phyloP scores from a whole-genome alignment of 2,329 filamentous ascomycete species.

The Esteya vermicola region DNA sequence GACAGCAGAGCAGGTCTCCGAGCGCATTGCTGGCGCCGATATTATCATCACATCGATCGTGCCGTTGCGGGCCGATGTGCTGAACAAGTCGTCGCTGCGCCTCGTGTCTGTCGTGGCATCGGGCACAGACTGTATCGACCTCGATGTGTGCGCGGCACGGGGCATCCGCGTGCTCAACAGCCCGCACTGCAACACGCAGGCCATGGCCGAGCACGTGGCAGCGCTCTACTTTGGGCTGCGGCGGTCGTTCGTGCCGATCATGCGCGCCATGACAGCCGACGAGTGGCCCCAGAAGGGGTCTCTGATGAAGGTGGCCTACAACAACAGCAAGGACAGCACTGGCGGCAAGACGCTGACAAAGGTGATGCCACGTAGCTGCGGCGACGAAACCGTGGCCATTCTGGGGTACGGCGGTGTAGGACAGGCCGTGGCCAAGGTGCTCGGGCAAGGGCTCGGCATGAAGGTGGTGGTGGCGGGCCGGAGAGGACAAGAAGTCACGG shows the following conservation, averaged over 20 bases:
- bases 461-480: slow-evolving; percentile 13
- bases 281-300: slow-evolving; percentile 10
- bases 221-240: slow-evolving; percentile 16
- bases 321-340: too few relatives aligned
- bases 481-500: background rate
- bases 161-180: slow-evolving; percentile 18
- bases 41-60: slow-evolving; percentile 20
- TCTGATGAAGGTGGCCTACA: slow-evolving; percentile 9
- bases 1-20: slow-evolving; percentile 12
- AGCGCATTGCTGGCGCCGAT: slow-evolving; percentile 20
- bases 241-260: slow-evolving; percentile 19
- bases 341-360: too few relatives aligned
- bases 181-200: slow-evolving; percentile 15
- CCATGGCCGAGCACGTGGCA: slow-evolving; percentile 16
- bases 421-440: slow-evolving; percentile 15
- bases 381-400: slow-evolving; percentile 15
- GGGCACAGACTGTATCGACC: slow-evolving; percentile 16
- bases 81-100: slow-evolving; percentile 15
- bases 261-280: slow-evolving; percentile 14
- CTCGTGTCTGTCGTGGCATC: slow-evolving; percentile 15
- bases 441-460: slow-evolving; percentile 18
- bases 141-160: slow-evolving; percentile 10
- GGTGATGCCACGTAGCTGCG: slow-evolving; percentile 9
- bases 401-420: slow-evolving; percentile 22
- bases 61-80: slow-evolving; percentile 14